These are phyloP conservation scores for Suillus cothurnatus DNA, from an alignment of 768 basidiomycete species.

Conservation along the genomic window DNA sequence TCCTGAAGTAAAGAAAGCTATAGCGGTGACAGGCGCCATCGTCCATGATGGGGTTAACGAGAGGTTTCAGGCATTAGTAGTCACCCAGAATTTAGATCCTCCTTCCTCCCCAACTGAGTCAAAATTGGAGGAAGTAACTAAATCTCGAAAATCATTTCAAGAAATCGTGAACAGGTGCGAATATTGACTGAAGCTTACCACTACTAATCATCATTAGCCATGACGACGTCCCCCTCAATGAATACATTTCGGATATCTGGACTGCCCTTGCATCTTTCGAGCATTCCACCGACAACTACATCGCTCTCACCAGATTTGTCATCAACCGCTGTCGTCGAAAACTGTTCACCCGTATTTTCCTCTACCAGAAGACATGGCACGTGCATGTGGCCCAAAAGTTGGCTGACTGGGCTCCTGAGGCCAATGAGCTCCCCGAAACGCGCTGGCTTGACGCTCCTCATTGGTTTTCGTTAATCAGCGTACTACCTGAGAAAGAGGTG, in stretches of 20 bases:
- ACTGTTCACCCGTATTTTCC: neutral
- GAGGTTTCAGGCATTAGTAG: neutral
- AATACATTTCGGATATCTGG: neutral
- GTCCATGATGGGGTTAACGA: neutral
- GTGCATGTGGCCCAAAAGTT: neutral
- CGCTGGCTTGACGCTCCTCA: neutral
- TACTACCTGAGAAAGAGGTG: neutral
- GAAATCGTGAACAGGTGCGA: neutral
- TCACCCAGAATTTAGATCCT: neutral
- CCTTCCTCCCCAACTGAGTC: neutral
- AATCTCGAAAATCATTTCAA: neutral
- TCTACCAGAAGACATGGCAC: neutral
- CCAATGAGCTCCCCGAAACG: neutral
- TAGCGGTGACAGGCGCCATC: neutral
- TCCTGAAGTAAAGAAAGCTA: neutral
- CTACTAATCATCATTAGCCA: neutral
- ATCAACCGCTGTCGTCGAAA: neutral
- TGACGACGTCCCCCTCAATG: neutral
- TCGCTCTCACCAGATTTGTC: neutral
- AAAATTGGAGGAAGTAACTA: neutral
- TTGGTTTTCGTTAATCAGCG: neutral
- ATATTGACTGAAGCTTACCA: neutral
- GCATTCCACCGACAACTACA: neutral
- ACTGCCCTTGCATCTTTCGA: neutral
- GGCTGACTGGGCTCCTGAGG: neutral